These are phyloP conservation scores for Sphaerosporella brunnea DNA, from an alignment of 495 filamentous ascomycete genomes.

Conservation along the genomic window DNA sequence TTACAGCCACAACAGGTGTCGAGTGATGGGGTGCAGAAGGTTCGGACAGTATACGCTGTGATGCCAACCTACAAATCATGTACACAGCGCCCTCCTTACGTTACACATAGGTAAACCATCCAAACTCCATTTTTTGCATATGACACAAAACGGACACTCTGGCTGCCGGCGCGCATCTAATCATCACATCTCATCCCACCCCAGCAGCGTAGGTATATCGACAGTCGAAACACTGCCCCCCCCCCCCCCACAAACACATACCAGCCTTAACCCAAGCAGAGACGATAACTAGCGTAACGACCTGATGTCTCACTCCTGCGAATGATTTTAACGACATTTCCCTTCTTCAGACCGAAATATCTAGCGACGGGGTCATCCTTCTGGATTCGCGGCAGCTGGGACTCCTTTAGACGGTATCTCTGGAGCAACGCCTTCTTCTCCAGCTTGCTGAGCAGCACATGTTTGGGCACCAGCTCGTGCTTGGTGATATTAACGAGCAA, in stretches of 20 bases:
- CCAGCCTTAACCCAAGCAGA: constrained; percentile 18
- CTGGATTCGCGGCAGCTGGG: constrained; percentile 83
- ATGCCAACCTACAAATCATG: no score
- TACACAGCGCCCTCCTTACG: no score
- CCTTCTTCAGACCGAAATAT: constrained; percentile 77
- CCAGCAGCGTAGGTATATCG: not conserved
- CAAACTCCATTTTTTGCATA: constrained; percentile 7
- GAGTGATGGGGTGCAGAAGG: no score
- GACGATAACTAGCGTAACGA: constrained; percentile 52
- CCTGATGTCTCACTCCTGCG: constrained; percentile 62
- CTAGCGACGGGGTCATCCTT: constrained; percentile 77
- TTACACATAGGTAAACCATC: constrained; percentile 1
- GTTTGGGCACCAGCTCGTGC: constrained; percentile 90
- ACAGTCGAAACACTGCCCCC: not conserved
- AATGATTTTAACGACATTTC: constrained; percentile 97
- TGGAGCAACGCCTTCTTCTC: constrained; percentile 72
- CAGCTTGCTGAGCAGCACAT: constrained; percentile 71
- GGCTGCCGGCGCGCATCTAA: no score
- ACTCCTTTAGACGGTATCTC: constrained; percentile 90
- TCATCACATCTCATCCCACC: not conserved
- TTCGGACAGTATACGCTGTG: no score
- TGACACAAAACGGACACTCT: not conserved
- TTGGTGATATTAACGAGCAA: constrained; percentile 94
- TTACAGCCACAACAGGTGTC: no score
- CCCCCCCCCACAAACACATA: not conserved